Evolutionary conservation across 2,329 filamentous ascomycete species (phyloP).

Genomic region (Xylogone sp.): DNA sequence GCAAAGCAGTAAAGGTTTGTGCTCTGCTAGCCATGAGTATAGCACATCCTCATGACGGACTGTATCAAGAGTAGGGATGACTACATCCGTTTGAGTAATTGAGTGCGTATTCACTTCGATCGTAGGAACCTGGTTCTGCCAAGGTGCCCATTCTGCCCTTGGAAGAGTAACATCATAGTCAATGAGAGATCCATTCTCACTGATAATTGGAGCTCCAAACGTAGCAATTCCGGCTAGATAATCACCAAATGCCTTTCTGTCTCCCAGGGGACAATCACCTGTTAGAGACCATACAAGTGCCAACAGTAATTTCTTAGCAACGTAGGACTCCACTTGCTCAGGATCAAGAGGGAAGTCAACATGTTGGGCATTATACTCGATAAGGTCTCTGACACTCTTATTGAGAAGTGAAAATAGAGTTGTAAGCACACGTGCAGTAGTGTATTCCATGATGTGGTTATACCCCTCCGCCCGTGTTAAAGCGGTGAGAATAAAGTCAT

Average conservation of each 20-base stretch:
- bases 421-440: slow-evolving; percentile 80
- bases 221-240: slow-evolving; percentile 77
- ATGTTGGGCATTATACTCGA: slow-evolving; percentile 95
- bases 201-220: slow-evolving; percentile 78
- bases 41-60: slow-evolving; percentile 98
- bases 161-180: slow-evolving; percentile 92
- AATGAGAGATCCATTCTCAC: slow-evolving; percentile 80
- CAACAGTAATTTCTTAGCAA: slow-evolving; percentile 90
- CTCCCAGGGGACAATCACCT: slow-evolving; percentile 84
- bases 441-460: slow-evolving; percentile 99
- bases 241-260: slow-evolving; percentile 88
- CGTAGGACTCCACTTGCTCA: slow-evolving; percentile 83
- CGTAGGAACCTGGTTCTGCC: slow-evolving; percentile 91
- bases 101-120: slow-evolving; percentile 99
- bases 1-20: slow-evolving; percentile 94
- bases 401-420: slow-evolving; percentile 95
- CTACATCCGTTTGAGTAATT: slow-evolving; percentile 94
- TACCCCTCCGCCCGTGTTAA: slow-evolving; percentile 73
- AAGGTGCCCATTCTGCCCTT: slow-evolving; percentile 82
- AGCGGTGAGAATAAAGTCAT: slow-evolving; percentile 76
- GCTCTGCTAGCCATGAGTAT: slow-evolving; percentile 98
- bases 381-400: slow-evolving; percentile 84
- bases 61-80: slow-evolving; percentile 96
- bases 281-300: slow-evolving; percentile 94
- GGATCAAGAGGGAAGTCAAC: slow-evolving; percentile 88